phyloP scores from a whole-genome alignment of 306 rosid genomes.

The Prunus persica region Prunus_persica_NCBIv2 NC_034011.1:20817501-20818000 shows the following conservation, averaged over 20 bases:
- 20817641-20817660: background rate
- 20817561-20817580: background rate
- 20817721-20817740: constrained; percentile 81
- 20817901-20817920: background rate
- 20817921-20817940: constrained; percentile 8
- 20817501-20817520: background rate
- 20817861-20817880: background rate
- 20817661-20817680: constrained; percentile 3
- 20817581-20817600: background rate
- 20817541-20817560: background rate
- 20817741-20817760: constrained; percentile 61
- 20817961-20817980: background rate
- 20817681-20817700: constrained; percentile 39
- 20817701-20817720: constrained; percentile 53
- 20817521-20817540: background rate
- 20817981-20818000: background rate
- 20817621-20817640: background rate
- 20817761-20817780: constrained; percentile 16
- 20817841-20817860: background rate
- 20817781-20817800: constrained; percentile 19
- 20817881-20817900: background rate
- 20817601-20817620: background rate
- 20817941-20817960: background rate
- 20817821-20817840: constrained; percentile 13
- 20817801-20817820: background rate